These are phyloP conservation scores for Coemansia sp. DNA, from an alignment of 192 early-diverging fungal genomes.

Conservation along the genomic window DNA sequence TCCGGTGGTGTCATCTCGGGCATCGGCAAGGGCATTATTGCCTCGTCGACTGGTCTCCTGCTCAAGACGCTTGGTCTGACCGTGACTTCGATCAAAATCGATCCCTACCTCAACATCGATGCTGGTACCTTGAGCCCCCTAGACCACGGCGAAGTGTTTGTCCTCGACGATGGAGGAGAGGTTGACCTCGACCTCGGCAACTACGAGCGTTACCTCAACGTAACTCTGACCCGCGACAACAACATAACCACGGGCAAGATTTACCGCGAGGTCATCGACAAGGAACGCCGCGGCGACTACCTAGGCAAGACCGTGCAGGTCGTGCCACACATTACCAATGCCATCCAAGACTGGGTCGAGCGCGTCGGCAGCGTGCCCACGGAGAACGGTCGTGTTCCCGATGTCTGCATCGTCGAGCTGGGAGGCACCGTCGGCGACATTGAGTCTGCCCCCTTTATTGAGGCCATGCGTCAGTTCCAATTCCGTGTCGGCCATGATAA, in stretches of 20 bases:
- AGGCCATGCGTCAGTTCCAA: slow-evolving; percentile 99
- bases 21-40: slow-evolving; percentile 99
- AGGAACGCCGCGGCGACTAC: slow-evolving; percentile 92
- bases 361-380: slow-evolving; percentile 88
- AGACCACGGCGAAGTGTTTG: slow-evolving; percentile 99
- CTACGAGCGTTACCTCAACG: slow-evolving; percentile 97
- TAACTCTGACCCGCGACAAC: slow-evolving; percentile 91
- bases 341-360: slow-evolving; percentile 98
- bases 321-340: slow-evolving; percentile 96
- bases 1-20: slow-evolving; percentile 99
- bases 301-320: slow-evolving; percentile 99
- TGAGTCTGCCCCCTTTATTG: slow-evolving; percentile 98
- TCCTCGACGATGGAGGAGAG: slow-evolving; percentile 97
- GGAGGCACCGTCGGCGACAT: slow-evolving; percentile 99
- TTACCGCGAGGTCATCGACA: slow-evolving; percentile 93
- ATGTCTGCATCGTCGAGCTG: slow-evolving; percentile 97
- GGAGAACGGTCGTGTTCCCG: slow-evolving; percentile 64
- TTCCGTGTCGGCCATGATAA: slow-evolving; percentile 98
- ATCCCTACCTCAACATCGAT: slow-evolving; percentile 99
- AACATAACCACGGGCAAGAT: slow-evolving; percentile 99
- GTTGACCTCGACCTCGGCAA: slow-evolving; percentile 99
- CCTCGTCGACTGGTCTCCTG: slow-evolving; percentile 92
- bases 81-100: slow-evolving; percentile 99
- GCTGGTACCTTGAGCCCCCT: slow-evolving; percentile 95
- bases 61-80: slow-evolving; percentile 88